Conservation (phyloP, 768 basidiomycete genomes). For the Daedalea quercina region DNA sequence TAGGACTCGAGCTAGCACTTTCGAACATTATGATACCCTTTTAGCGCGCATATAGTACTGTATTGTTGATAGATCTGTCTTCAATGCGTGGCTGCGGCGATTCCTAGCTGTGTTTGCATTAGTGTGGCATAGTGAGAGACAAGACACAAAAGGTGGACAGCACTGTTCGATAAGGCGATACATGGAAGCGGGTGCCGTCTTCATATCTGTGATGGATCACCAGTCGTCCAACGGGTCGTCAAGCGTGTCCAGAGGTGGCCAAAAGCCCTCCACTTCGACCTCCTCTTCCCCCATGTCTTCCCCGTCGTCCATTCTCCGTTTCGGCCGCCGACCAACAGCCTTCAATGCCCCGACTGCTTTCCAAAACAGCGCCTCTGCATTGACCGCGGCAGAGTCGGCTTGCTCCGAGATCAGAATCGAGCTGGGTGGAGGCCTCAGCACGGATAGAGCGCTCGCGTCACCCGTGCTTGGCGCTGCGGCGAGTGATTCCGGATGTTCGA, state of each 20-base stretch:
- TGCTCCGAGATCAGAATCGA: slow-evolving; percentile 39
- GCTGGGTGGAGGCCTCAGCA: slow-evolving; percentile 24
- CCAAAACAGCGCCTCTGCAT: slow-evolving; percentile 57
- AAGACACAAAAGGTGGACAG: too few species aligned
- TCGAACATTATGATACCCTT: background rate
- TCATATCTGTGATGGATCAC: background rate
- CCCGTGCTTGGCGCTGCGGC: too few species aligned
- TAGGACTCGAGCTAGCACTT: background rate
- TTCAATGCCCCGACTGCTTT: slow-evolving; percentile 29
- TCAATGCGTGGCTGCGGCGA: too few species aligned
- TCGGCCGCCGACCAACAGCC: slow-evolving; percentile 20
- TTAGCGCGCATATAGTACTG: background rate
- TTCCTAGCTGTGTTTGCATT: too few species aligned
- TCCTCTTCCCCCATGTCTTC: slow-evolving; percentile 20
- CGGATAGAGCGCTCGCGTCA: slow-evolving; percentile 10
- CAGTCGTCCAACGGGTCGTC: slow-evolving; percentile 8
- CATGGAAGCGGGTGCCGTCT: too few species aligned
- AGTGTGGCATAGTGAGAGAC: background rate
- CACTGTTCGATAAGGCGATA: too few species aligned
- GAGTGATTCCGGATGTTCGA: slow-evolving; percentile 35
- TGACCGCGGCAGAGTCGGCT: slow-evolving; percentile 47
- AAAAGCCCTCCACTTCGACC: slow-evolving; percentile 13
- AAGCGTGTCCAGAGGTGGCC: slow-evolving; percentile 15
- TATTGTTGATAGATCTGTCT: background rate
- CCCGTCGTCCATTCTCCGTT: slow-evolving; percentile 4